Conservation (phyloP, 1,284 basidiomycete genomes). For the Pascua sp. region DNA sequence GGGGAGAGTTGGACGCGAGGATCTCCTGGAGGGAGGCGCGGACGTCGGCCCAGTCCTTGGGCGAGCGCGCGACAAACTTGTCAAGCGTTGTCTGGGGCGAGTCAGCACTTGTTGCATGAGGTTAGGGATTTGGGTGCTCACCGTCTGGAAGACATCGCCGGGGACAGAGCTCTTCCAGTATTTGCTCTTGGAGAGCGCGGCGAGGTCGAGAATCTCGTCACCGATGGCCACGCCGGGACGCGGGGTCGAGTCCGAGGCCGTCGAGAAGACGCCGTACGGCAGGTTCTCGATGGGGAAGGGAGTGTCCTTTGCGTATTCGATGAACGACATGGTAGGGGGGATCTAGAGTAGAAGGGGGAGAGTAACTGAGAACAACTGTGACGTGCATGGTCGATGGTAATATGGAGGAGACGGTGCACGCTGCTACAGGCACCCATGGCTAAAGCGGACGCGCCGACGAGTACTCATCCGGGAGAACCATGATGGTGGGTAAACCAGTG, state of each 20-base stretch:
- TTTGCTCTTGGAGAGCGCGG: constrained; percentile 7
- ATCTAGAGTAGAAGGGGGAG: background rate
- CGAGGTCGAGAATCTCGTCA: constrained; percentile 20
- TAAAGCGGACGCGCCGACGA: too few species aligned
- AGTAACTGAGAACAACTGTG: background rate
- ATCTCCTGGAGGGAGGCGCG: constrained; percentile 11
- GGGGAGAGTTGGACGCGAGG: constrained; percentile 11
- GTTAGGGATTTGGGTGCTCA: background rate
- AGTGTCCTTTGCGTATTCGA: constrained; percentile 12
- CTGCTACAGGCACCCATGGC: too few species aligned
- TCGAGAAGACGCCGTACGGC: constrained; percentile 19
- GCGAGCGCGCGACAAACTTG: constrained; percentile 9
- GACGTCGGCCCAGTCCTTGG: constrained; percentile 15
- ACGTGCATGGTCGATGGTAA: too few species aligned
- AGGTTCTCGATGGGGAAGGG: constrained; percentile 23
- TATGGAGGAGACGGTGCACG: too few species aligned
- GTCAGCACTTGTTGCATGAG: background rate
- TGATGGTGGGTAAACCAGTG: too few species aligned
- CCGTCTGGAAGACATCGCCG: constrained; percentile 17
- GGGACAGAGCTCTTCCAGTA: constrained; percentile 5
- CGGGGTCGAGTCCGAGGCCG: background rate
- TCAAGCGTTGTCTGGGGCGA: constrained; percentile 13
- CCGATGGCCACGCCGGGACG: constrained; percentile 21
- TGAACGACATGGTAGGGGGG: constrained; percentile 5
- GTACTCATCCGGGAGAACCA: too few species aligned